phyloP scores from a whole-genome alignment of 805 yeast genomes.

The Suhomyces kilbournensis region DNA sequence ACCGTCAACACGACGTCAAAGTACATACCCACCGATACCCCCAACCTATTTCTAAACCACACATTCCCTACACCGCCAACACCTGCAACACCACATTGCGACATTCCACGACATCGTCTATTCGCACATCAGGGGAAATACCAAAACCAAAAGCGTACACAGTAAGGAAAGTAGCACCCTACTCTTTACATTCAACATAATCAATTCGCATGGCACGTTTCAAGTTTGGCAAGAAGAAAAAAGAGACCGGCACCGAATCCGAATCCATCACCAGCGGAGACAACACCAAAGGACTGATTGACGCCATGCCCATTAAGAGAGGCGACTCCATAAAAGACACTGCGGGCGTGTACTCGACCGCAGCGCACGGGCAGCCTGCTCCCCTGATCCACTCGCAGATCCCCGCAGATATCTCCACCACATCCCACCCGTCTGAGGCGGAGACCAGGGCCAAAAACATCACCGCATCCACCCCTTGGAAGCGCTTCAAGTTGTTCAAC shows the following conservation, averaged over 20 bases:
- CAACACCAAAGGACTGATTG: background rate
- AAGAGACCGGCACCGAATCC: slow-evolving; percentile 21
- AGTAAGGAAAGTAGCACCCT: background rate
- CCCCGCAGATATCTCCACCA: background rate
- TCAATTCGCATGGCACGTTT: slow-evolving; percentile 49
- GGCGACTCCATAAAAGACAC: background rate
- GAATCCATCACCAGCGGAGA: slow-evolving; percentile 13
- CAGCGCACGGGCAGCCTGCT: slow-evolving; percentile 3
- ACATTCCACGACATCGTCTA: background rate
- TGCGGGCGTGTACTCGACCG: background rate
- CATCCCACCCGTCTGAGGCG: background rate
- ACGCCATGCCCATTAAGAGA: slow-evolving; percentile 2
- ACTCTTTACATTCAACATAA: background rate
- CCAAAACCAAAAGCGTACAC: too few relatives aligned
- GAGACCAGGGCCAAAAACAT: background rate
- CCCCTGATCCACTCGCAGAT: background rate
- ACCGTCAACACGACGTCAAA: too few relatives aligned
- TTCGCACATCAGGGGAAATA: background rate
- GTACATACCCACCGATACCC: too few relatives aligned
- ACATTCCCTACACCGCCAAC: too few relatives aligned
- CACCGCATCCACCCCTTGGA: slow-evolving; percentile 51
- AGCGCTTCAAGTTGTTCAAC: slow-evolving; percentile 54
- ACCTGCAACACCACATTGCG: too few relatives aligned
- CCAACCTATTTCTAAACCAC: too few relatives aligned
- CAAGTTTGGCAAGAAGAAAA: slow-evolving; percentile 52